Evolutionary conservation across 23 red algal genomes (phyloP).

Genomic region (Gracilaria domingensis): DNA sequence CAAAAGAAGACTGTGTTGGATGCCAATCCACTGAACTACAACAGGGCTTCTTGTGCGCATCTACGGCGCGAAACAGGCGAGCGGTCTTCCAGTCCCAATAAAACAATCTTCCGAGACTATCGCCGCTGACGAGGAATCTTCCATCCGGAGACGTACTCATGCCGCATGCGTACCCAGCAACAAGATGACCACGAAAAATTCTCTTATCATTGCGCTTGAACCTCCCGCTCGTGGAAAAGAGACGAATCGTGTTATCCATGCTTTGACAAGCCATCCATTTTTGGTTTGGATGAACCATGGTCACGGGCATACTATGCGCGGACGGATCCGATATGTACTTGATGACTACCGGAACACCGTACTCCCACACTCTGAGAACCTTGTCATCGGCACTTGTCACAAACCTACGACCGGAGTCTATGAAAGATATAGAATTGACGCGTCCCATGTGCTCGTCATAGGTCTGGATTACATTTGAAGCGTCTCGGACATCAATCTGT

Average conservation of each 20-base stretch:
- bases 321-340: slow-evolving; percentile 85
- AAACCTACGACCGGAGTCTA: slow-evolving; percentile 82
- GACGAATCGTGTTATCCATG: slow-evolving; percentile 83
- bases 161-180: slow-evolving; percentile 85
- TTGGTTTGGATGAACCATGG: slow-evolving; percentile 77
- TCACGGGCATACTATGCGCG: slow-evolving; percentile 66
- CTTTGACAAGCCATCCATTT: slow-evolving; percentile 77
- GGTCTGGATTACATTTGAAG: slow-evolving; percentile 69
- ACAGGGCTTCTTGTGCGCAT: slow-evolving; percentile 77
- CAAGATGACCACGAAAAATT: slow-evolving; percentile 83
- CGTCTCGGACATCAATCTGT: slow-evolving; percentile 79
- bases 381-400: slow-evolving; percentile 90
- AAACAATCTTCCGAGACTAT: slow-evolving; percentile 80
- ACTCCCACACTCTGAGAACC: slow-evolving; percentile 90
- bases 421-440: slow-evolving; percentile 84
- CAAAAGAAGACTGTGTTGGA: slow-evolving; percentile 66
- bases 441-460: slow-evolving; percentile 91
- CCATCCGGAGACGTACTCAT: slow-evolving; percentile 79
- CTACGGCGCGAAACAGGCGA: slow-evolving; percentile 58
- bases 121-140: slow-evolving; percentile 82
- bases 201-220: slow-evolving; percentile 84
- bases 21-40: slow-evolving; percentile 77
- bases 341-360: slow-evolving; percentile 89
- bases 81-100: slow-evolving; percentile 94
- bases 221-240: slow-evolving; percentile 59